Base-by-base conservation (phyloP, 75 land plant species). In the Cupressus sempervirens region DNA sequence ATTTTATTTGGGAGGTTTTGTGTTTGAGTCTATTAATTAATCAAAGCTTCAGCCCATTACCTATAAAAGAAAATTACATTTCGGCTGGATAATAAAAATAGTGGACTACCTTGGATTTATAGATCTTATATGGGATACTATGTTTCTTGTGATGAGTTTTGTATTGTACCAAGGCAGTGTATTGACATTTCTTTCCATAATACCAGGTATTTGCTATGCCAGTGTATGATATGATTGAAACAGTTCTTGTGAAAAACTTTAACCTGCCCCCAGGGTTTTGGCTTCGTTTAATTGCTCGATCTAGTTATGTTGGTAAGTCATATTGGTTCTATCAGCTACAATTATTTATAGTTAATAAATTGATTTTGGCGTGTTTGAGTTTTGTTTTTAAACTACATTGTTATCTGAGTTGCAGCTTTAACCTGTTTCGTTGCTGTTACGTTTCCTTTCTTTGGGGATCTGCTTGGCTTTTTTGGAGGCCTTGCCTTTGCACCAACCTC, bases 191-290 rank as follows among this genome's bases (percentile, higher is more conserved):
- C 5, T 45, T 82, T 29, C 12, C 56, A 20, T 43, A 20, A 35
- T 15, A 29, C 84, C 88, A 87, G 88, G 85, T 87, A 35, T 87
- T 87, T 87, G 88, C 88, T n/a, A 87, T 87, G 87, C 88, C 88
- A 15, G 88, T 87, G 23, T 87, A 87, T 85, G 88, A 87, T 86
- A 54, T 76, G 88, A 26, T 86, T 9, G 88, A 87, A 76, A 87
- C 65, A 34, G 32, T 86, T 30, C 83, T 87, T 45, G 88, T 86
- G 20, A 86, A 85, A 30, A 87, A 87, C 3, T 54, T 87, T 56
- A 26, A 43, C 30, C 12, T 87, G 18, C 72, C 87, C 18, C 88
- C 82, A n/a, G 88, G 88, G 50, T 29, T 23, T 26, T 32, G 30
- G 15, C 70, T 87, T 18, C 88, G 87, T 36, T 46, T 87, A 7